phyloP scores from a whole-genome alignment of 768 basidiomycete species.

The Lactarius tabidus region DNA sequence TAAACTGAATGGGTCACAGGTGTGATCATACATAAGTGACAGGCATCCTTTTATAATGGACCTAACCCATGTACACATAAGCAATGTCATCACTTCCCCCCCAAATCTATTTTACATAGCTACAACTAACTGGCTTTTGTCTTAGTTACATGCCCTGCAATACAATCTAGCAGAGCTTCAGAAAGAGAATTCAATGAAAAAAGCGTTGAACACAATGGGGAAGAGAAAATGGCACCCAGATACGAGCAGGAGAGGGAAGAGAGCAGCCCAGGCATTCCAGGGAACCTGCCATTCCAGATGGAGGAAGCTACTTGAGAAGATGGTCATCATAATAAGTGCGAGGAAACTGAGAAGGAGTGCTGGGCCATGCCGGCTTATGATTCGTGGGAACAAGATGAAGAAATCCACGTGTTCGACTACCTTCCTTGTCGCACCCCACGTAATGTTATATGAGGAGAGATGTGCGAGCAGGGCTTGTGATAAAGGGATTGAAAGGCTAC shows the following conservation, averaged over 20 bases:
- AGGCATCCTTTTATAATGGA: too few relatives aligned
- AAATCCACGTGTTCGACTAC: constrained; percentile 87
- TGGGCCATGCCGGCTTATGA: constrained; percentile 73
- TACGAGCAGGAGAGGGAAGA: constrained; percentile 67
- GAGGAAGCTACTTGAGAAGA: constrained; percentile 50
- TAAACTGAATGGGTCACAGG: too few relatives aligned
- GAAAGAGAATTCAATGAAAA: constrained; percentile 81
- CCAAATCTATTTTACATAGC: too few relatives aligned
- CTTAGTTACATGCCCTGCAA: too few relatives aligned
- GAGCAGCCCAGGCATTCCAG: constrained; percentile 62
- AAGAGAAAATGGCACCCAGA: constrained; percentile 65
- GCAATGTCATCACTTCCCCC: too few relatives aligned
- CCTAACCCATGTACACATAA: too few relatives aligned
- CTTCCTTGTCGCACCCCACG: constrained; percentile 64
- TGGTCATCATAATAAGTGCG: constrained; percentile 48
- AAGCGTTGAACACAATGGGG: constrained; percentile 87
- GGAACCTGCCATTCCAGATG: constrained; percentile 63
- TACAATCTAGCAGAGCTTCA: constrained; percentile 26
- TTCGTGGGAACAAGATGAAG: constrained; percentile 84
- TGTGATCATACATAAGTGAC: too few relatives aligned
- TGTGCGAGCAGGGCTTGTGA: constrained; percentile 51
- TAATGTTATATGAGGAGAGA: constrained; percentile 54
- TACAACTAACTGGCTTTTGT: too few relatives aligned
- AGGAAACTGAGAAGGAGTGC: constrained; percentile 53
- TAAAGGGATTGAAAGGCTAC: constrained; percentile 54